A percentile compares a stretch with the other conserved stretches of the same genome.
phyloP scores from a whole-genome alignment of 208 protist species.

The Trypanosoma rangeli region DNA sequence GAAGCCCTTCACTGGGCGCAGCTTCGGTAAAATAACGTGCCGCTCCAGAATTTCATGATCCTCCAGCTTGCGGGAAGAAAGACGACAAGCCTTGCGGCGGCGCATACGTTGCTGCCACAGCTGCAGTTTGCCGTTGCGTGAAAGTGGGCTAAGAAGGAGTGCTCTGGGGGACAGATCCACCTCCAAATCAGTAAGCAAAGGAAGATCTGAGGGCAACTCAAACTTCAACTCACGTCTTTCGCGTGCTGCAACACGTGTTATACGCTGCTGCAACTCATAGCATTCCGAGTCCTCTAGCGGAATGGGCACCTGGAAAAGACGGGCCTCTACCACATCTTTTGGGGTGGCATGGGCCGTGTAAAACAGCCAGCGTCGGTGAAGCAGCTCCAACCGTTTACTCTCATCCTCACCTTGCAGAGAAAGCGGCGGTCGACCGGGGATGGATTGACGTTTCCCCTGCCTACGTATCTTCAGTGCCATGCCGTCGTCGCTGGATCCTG shows the following conservation, averaged over 20 bases:
- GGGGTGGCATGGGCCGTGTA: conserved; percentile 25
- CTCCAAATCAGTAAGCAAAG: conserved; percentile 4
- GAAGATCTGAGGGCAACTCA: conserved; percentile 38
- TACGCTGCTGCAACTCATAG: conserved; percentile 29
- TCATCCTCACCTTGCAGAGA: conserved; percentile 19
- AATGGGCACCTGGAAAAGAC: conserved; percentile 51
- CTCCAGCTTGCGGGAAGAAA: conserved; percentile 34
- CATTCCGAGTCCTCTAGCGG: conserved; percentile 49
- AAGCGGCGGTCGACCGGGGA: conserved; percentile 1
- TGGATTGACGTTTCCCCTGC: neutral
- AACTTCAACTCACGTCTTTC: conserved; percentile 27
- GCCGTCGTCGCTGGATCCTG: conserved; percentile 4
- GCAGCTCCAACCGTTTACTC: conserved; percentile 37
- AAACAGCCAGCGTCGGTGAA: conserved; percentile 70
- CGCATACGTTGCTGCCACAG: conserved; percentile 74
- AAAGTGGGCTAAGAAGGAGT: conserved; percentile 55
- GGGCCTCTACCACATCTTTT: conserved; percentile 43
- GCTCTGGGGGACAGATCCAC: conserved; percentile 20
- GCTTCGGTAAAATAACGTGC: conserved; percentile 62
- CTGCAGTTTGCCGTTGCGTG: conserved; percentile 46
- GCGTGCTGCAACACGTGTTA: conserved; percentile 26
- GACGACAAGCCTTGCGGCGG: conserved; percentile 36
- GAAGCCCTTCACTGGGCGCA: conserved; percentile 39
- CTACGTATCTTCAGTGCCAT: neutral
- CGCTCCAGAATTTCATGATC: conserved; percentile 65